Conservation (phyloP, 2,329 filamentous ascomycete genomes). For the Lithohypha guttulata region DNA sequence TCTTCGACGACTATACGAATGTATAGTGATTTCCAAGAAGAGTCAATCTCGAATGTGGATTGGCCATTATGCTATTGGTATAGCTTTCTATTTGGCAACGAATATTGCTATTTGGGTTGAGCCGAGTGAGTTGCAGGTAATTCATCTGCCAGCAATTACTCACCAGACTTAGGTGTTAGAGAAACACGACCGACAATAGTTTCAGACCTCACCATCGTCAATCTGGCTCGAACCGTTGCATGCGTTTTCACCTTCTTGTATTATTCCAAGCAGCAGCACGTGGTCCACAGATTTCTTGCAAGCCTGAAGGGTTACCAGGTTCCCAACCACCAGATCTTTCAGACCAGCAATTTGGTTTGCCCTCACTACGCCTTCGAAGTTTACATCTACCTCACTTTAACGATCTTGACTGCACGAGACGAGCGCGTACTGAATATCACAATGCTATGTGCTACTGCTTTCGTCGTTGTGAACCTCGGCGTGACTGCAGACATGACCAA, state of each 20-base stretch:
- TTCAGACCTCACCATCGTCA: too few species aligned
- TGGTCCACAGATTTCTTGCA: conserved; percentile 60
- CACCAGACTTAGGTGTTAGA: too few species aligned
- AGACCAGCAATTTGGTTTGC: conserved; percentile 51
- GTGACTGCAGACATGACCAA: conserved; percentile 69
- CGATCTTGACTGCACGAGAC: conserved; percentile 60
- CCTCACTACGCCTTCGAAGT: conserved; percentile 91
- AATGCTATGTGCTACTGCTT: conserved; percentile 56
- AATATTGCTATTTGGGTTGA: conserved; percentile 77
- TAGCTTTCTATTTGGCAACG: conserved; percentile 65
- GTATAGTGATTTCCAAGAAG: conserved; percentile 49
- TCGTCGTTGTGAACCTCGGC: conserved; percentile 69
- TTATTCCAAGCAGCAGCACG: conserved; percentile 63
- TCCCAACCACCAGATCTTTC: conserved; percentile 61
- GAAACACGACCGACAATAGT: too few species aligned
- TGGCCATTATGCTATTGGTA: conserved; percentile 68
- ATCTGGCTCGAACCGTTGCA: conserved; percentile 29
- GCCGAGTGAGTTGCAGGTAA: conserved; percentile 44
- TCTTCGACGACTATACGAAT: conserved; percentile 65
- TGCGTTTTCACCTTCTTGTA: conserved; percentile 44
- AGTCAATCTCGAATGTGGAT: conserved; percentile 74
- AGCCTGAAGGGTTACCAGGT: conserved; percentile 72
- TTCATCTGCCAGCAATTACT: too few species aligned
- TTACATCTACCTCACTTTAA: conserved; percentile 68
- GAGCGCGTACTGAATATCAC: conserved; percentile 59